A percentile compares a stretch with the other conserved stretches of the same genome.
These are phyloP conservation scores for Cryptosporidium meleagridis DNA, from an alignment of 169 alveolate genomes.

Conservation along the genomic window DNA sequence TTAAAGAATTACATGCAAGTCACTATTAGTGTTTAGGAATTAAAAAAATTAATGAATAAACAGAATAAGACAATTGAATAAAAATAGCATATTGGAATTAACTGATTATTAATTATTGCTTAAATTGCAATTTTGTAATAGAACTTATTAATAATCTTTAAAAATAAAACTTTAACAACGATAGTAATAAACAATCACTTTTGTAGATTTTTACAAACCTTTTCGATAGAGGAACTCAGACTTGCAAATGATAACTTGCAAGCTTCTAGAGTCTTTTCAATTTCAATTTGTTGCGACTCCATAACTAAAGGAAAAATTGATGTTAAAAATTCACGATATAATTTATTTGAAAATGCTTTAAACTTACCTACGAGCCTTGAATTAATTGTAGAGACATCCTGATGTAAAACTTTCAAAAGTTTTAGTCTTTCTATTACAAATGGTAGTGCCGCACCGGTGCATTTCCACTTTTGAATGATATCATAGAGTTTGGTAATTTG, in stretches of 20 bases:
- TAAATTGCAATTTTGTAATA: not conserved
- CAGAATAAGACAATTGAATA: not conserved
- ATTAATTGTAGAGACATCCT: conserved; percentile 51
- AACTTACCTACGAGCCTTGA: conserved; percentile 57
- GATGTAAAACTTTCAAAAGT: conserved; percentile 43
- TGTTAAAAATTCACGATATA: not conserved
- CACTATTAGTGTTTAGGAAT: not conserved
- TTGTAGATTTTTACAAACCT: conserved; percentile 41
- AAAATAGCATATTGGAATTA: not conserved
- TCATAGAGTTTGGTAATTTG: conserved; percentile 59
- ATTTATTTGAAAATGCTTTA: not conserved
- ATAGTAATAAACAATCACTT: not conserved
- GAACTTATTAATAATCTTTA: not conserved
- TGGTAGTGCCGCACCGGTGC: conserved; percentile 62
- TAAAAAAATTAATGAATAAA: not conserved
- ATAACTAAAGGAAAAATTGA: conserved; percentile 4
- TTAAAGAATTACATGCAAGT: not conserved
- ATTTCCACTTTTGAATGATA: conserved; percentile 62
- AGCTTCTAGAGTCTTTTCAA: conserved; percentile 36
- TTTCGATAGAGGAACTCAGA: conserved; percentile 33
- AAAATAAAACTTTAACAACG: no score
- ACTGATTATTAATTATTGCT: not conserved
- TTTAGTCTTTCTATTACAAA: conserved; percentile 58
- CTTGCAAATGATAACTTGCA: conserved; percentile 50
- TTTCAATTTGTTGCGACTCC: conserved; percentile 71